Conservation (phyloP, 805 yeast genomes). For the Torulaspora quercuum region DNA sequence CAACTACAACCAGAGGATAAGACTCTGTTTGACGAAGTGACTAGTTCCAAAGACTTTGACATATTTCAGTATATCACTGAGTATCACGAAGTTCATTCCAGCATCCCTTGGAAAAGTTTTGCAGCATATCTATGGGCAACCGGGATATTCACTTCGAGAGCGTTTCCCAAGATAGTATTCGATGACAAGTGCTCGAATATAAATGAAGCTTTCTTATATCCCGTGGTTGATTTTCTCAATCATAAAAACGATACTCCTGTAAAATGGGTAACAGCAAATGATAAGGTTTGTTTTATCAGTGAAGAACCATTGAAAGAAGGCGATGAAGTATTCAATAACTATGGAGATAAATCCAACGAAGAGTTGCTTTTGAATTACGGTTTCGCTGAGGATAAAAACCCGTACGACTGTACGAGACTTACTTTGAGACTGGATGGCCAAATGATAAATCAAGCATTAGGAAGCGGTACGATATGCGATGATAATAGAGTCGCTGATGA, state of each 20-base stretch:
- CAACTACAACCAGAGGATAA: conserved; percentile 13
- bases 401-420: conserved; percentile 56
- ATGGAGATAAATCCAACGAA: conserved; percentile 85
- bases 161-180: conserved; percentile 73
- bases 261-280: conserved; percentile 49
- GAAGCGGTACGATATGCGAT: conserved; percentile 40
- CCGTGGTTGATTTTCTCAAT: conserved; percentile 75
- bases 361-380: conserved; percentile 82
- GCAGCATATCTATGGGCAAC: conserved; percentile 73
- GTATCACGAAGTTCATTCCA: conserved; percentile 13
- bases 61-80: conserved; percentile 30
- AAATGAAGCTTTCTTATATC: conserved; percentile 66
- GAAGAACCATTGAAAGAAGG: conserved; percentile 36
- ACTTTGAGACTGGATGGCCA: conserved; percentile 49
- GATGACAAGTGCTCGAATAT: conserved; percentile 34
- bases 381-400: conserved; percentile 56
- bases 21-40: conserved; percentile 20
- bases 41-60: conserved; percentile 16
- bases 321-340: conserved; percentile 67
- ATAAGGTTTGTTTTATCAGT: conserved; percentile 43
- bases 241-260: conserved; percentile 63
- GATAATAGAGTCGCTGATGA: conserved; percentile 32
- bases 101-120: conserved; percentile 57
- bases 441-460: conserved; percentile 33
- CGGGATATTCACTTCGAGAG: conserved; percentile 66